Evolutionary conservation across 805 yeast genomes (phyloP).

Genomic region (Starmerella ratchasimensis): DNA sequence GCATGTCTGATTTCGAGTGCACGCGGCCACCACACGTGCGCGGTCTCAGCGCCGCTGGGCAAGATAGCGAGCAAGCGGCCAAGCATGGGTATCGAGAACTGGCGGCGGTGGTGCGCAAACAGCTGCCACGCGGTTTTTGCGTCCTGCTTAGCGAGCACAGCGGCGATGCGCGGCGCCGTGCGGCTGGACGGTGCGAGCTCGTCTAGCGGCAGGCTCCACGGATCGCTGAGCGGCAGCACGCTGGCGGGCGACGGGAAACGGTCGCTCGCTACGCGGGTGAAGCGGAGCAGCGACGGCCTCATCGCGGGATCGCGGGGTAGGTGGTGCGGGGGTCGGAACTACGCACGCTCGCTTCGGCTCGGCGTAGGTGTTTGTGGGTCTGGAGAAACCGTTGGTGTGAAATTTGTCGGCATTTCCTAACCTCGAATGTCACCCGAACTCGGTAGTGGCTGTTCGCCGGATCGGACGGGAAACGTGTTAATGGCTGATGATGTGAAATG

Average conservation of each 20-base stretch:
- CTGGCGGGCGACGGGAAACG: constrained; percentile 2
- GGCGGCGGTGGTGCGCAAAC: constrained; percentile 3
- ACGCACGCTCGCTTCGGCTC: too few species aligned
- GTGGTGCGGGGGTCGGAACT: too few species aligned
- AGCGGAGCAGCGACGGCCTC: background rate
- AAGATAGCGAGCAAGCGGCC: constrained; percentile 10
- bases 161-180: constrained; percentile 2
- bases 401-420: too few species aligned
- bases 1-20: constrained; percentile 16
- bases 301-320: too few species aligned
- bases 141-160: constrained; percentile 9
- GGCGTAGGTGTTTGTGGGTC: too few species aligned
- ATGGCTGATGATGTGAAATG: too few species aligned
- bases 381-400: too few species aligned
- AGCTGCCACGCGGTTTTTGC: constrained; percentile 11
- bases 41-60: constrained; percentile 16
- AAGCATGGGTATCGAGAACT: constrained; percentile 7
- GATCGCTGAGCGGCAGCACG: constrained; percentile 3
- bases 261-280: constrained; percentile 1
- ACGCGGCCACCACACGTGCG: constrained; percentile 18
- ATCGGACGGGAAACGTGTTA: too few species aligned
- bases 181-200: background rate
- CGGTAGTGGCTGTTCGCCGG: too few species aligned
- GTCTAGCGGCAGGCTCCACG: constrained; percentile 2
- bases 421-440: too few species aligned